A percentile compares a stretch with the other conserved stretches of the same genome.
These are phyloP conservation scores for Microstegium vimineum DNA, from an alignment of 176 grass and related monocot genomes.

Conservation along the genomic window DNA sequence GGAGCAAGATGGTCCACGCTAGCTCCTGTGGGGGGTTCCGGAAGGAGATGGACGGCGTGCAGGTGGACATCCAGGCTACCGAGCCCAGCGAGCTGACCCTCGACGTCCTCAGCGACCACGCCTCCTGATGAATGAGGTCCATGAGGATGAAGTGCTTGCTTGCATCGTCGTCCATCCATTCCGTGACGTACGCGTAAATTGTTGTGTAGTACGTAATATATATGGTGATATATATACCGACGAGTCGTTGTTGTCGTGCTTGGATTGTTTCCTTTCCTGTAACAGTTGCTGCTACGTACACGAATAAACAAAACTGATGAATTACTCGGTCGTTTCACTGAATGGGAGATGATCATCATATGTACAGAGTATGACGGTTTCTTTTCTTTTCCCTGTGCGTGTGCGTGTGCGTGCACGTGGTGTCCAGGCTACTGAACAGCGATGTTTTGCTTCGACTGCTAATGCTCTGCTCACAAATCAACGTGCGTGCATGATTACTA, in stretches of 20 bases:
- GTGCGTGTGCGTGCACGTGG: background rate
- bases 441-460: background rate
- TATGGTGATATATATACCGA: background rate
- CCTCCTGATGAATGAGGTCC: background rate
- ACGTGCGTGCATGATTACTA: background rate
- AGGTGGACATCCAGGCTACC: conserved; percentile 53
- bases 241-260: background rate
- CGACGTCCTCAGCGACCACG: conserved; percentile 27
- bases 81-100: conserved; percentile 47
- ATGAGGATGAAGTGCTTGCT: background rate
- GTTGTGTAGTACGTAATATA: background rate
- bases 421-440: background rate
- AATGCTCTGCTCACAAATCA: background rate
- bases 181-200: background rate
- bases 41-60: conserved; percentile 59
- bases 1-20: conserved; percentile 60
- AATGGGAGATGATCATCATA: background rate
- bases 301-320: conserved; percentile 4
- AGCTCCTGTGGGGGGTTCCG: conserved; percentile 53
- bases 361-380: background rate
- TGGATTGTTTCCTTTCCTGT: background rate
- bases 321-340: background rate
- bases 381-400: background rate
- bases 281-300: background rate
- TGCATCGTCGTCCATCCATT: background rate